A percentile compares a stretch with the other conserved stretches of the same genome.
Evolutionary conservation across 2,329 filamentous ascomycete genomes (phyloP).

Genomic region (Colletotrichum sublineola): DNA sequence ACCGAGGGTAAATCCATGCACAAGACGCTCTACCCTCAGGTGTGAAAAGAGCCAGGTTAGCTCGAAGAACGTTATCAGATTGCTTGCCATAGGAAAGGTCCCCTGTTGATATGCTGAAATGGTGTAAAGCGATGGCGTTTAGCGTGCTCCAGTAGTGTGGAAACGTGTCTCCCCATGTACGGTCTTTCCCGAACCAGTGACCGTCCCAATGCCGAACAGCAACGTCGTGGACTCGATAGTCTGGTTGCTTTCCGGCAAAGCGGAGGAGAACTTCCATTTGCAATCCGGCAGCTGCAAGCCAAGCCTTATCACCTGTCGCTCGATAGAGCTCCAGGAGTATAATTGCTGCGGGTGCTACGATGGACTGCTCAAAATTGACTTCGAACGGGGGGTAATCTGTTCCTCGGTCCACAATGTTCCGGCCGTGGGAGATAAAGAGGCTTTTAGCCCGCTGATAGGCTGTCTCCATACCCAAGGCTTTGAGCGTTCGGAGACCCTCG

Average conservation of each 20-base stretch:
- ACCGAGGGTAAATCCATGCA: conserved; percentile 39
- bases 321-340: conserved; percentile 62
- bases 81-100: conserved; percentile 1
- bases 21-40: conserved; percentile 34
- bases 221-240: conserved; percentile 39
- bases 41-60: conserved; percentile 32
- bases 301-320: conserved; percentile 56
- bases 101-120: conserved; percentile 21
- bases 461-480: neutral
- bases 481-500: conserved; percentile 18
- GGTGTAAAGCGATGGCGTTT: conserved; percentile 35
- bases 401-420: conserved; percentile 14
- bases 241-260: conserved; percentile 38
- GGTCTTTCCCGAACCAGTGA: conserved; percentile 41
- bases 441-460: neutral
- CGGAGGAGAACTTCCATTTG: conserved; percentile 33
- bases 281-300: conserved; percentile 47
- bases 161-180: conserved; percentile 40
- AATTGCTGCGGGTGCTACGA: conserved; percentile 38
- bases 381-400: conserved; percentile 36
- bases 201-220: conserved; percentile 41
- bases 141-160: conserved; percentile 42
- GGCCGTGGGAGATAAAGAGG: conserved; percentile 21
- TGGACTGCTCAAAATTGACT: conserved; percentile 41
- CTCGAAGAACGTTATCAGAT: conserved; percentile 26